Base-by-base conservation (phyloP, 2,329 filamentous ascomycete genomes). In the Arthrobotrys conoides region DNA sequence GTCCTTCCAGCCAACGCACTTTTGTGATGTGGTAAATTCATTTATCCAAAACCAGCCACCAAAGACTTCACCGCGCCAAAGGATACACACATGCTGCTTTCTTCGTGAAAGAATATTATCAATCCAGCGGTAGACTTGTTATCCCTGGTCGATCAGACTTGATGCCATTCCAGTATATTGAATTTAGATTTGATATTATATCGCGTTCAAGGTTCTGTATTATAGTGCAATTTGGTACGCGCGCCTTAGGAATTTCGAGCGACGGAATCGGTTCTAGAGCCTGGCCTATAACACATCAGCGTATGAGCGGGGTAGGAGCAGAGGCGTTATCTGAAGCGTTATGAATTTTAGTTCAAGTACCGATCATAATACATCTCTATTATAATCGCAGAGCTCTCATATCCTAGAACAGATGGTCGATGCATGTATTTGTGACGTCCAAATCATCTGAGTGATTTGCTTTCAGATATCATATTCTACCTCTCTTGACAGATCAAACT, bases 251-350 rank as follows among this genome's bases (percentile, higher is more conserved):
- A 57, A 38, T 57, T 61, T 44, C 36, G 8, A 27, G 38, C 36
- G 18, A 24, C 18, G 5, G 20, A 36, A 27, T n/a, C 38, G 44
- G 20, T 5, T 24, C 38, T 44, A 16, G 10, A n/a, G 30, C 12
- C 20, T 38, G 30, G 20, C n/a, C 30, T 20, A 18, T 59, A 36
- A 12, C 20, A 30, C 30, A 33, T 18, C 30, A n/a, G 53, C n/a
- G 10, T 59, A 59, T 38, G 30, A 10, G 53, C 53, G 53, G 53
- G 57, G 36, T 36, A 61, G 51, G 55, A 69, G 27, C 5, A 55
- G 51, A 59, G 51, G 70, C 70, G 70, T 73, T 73, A 73, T 51
- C 51, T 73, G 70, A 73, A 61, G 70, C 70, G 57, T 64, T 67
- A 22, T 67, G 44, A 24, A 67, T 49, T 51, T 67, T 46, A 67